Conservation (phyloP, 805 yeast species). For the Hanseniaspora lachancei region DNA sequence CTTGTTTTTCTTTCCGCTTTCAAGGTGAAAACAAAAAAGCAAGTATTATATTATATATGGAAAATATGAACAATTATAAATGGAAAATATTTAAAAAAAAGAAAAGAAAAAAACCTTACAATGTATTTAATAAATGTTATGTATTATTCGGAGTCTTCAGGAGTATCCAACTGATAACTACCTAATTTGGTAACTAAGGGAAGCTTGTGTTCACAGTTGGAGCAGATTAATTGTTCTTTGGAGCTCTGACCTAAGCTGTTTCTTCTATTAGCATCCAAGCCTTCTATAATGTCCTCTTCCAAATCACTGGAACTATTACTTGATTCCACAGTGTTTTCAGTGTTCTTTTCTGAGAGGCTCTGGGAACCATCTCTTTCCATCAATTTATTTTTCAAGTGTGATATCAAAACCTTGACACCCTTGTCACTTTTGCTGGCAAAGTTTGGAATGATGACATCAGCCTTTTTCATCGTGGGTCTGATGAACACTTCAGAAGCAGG, state of each 20-base stretch:
- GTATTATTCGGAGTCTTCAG: conserved; percentile 3
- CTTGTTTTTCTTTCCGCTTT: too few relatives aligned
- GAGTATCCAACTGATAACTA: conserved; percentile 7
- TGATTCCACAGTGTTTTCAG: background rate
- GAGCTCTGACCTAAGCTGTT: conserved; percentile 14
- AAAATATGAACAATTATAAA: too few relatives aligned
- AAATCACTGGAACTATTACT: background rate
- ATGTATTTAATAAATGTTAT: too few relatives aligned
- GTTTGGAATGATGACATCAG: conserved; percentile 83
- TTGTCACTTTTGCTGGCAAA: conserved; percentile 62
- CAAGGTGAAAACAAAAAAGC: too few relatives aligned
- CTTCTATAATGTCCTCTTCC: conserved; percentile 12
- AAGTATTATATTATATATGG: too few relatives aligned
- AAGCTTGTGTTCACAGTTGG: conserved; percentile 5
- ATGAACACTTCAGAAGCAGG: conserved; percentile 75
- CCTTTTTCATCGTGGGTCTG: conserved; percentile 60
- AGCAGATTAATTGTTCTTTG: conserved; percentile 3
- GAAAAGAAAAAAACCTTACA: too few relatives aligned
- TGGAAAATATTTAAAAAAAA: background rate
- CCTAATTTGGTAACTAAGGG: conserved; percentile 5
- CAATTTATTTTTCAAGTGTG: conserved; percentile 65
- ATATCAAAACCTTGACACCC: conserved; percentile 68
- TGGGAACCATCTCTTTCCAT: conserved; percentile 40
- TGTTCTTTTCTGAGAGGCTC: background rate
- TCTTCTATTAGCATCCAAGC: conserved; percentile 15